phyloP scores from a whole-genome alignment of 2,329 filamentous ascomycete species.

The Leptographium lundbergii region DNA sequence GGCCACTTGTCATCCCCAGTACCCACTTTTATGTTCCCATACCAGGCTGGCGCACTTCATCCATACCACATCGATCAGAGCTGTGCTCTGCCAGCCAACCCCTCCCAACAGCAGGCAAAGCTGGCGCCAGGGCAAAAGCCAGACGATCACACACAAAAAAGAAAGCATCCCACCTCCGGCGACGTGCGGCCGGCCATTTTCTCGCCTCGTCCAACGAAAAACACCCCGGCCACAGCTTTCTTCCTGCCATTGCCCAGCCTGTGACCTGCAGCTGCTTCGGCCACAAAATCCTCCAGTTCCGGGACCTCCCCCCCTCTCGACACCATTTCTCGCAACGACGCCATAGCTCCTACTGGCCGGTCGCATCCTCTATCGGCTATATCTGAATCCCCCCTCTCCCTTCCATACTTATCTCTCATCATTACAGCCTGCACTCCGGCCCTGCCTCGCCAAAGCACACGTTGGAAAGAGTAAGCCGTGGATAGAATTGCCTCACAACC shows the following conservation, averaged over 20 bases:
- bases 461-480: not conserved
- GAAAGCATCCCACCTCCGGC: not conserved
- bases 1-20: not conserved
- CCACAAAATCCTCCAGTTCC: not conserved
- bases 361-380: not conserved
- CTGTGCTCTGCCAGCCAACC: not conserved
- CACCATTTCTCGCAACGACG: not conserved
- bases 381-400: not conserved
- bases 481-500: not conserved
- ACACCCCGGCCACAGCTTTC: not conserved
- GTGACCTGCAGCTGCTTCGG: not conserved
- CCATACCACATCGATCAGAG: not conserved
- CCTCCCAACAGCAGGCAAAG: not conserved
- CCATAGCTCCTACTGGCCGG: not conserved
- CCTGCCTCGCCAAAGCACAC: not conserved
- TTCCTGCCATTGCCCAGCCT: not conserved
- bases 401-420: not conserved
- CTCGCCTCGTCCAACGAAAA: not conserved
- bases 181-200: not conserved
- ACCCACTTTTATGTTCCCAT: not conserved
- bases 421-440: not conserved
- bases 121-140: not conserved
- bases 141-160: not conserved
- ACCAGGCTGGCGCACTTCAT: not conserved
- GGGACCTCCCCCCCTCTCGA: not conserved